Percentiles rank a stretch among this genome's conserved stretches.
Conservation (phyloP, 1,284 basidiomycete genomes). For the Ustanciosporium gigantosporum region DNA sequence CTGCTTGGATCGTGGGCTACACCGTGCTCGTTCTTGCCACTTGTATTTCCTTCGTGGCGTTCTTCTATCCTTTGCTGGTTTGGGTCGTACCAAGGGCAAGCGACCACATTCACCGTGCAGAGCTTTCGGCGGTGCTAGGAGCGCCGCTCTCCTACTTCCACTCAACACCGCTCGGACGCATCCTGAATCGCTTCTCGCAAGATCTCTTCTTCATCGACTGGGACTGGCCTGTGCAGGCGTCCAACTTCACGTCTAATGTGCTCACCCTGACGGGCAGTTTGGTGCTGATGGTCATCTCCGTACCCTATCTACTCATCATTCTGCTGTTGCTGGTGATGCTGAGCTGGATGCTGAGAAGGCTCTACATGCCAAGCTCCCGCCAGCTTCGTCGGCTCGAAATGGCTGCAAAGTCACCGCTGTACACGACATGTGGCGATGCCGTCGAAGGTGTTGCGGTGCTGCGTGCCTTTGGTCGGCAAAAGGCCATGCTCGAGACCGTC, state of each 20-base stretch:
- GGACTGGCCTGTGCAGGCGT: constrained; percentile 5
- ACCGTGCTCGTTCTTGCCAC: neutral
- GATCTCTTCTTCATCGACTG: constrained; percentile 36
- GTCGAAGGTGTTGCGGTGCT: constrained; percentile 24
- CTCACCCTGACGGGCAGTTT: constrained; percentile 6
- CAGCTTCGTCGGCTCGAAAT: constrained; percentile 38
- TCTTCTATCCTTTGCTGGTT: neutral
- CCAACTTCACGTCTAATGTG: constrained; percentile 3
- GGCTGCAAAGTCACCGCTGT: constrained; percentile 24
- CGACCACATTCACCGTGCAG: neutral
- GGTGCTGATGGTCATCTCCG: constrained; percentile 15
- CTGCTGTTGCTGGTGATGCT: constrained; percentile 3
- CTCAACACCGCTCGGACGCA: constrained; percentile 11
- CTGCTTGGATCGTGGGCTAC: neutral
- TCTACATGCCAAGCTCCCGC: constrained; percentile 30
- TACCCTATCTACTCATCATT: constrained; percentile 12
- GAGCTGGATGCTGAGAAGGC: constrained; percentile 6
- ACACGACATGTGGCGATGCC: constrained; percentile 23
- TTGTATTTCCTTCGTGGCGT: neutral
- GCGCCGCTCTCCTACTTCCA: constrained; percentile 17
- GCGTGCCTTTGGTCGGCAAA: constrained; percentile 15
- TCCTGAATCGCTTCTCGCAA: constrained; percentile 41
- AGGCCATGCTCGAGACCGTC: constrained; percentile 1
- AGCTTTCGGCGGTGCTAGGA: neutral
- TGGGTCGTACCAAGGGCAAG: neutral